Percentiles rank a stretch among this genome's conserved stretches.
Conservation (phyloP, 495 filamentous ascomycete genomes). For the Glonium stellatum region DNA sequence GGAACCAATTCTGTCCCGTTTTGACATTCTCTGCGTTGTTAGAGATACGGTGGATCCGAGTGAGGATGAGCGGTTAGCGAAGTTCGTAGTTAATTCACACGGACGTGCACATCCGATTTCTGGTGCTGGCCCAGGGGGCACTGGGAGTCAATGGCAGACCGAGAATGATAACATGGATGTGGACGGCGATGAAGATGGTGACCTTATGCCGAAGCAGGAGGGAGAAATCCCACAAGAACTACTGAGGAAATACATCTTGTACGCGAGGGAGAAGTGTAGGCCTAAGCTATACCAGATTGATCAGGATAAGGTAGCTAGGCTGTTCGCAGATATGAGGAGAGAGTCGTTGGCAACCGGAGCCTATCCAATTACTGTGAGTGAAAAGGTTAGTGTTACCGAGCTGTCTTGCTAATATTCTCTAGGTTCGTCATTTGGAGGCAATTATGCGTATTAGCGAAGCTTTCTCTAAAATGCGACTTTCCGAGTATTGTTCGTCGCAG, state of each 20-base stretch:
- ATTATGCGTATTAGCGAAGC: slow-evolving; percentile 90
- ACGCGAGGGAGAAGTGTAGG: slow-evolving; percentile 80
- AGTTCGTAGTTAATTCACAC: slow-evolving; percentile 92
- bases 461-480: slow-evolving; percentile 93
- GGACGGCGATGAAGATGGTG: slow-evolving; percentile 42
- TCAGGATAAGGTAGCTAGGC: slow-evolving; percentile 87
- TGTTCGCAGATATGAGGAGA: slow-evolving; percentile 94
- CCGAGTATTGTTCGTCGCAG: slow-evolving; percentile 77
- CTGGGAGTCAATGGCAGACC: slow-evolving; percentile 29
- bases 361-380: slow-evolving; percentile 93
- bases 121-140: slow-evolving; percentile 39
- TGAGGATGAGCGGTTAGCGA: slow-evolving; percentile 92
- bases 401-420: slow-evolving; percentile 11
- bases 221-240: slow-evolving; percentile 86
- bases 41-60: slow-evolving; percentile 92
- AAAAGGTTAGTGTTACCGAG: background rate
- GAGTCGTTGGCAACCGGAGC: slow-evolving; percentile 89
- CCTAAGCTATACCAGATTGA: slow-evolving; percentile 98
- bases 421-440: slow-evolving; percentile 96
- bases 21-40: slow-evolving; percentile 96
- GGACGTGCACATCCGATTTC: slow-evolving; percentile 73
- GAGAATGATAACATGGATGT: slow-evolving; percentile 52
- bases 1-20: slow-evolving; percentile 95
- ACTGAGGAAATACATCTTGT: slow-evolving; percentile 93
- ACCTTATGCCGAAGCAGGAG: slow-evolving; percentile 39